A percentile compares a stretch with the other conserved stretches of the same genome.
Conservation (phyloP, 1,139 yeast species). For the Trichomonascaceae sp. region DNA sequence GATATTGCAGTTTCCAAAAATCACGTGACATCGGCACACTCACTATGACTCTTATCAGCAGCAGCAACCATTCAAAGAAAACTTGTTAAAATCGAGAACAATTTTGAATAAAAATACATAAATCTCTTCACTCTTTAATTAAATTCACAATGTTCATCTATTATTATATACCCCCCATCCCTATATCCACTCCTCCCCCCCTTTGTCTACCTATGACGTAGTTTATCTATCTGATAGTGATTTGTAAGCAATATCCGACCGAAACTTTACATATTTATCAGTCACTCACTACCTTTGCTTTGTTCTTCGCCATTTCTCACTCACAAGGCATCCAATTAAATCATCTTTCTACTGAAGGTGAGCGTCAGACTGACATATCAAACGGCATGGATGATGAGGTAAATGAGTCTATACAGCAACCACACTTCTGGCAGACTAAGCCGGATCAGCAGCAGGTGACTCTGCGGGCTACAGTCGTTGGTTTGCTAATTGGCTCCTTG, state of each 20-base stretch:
- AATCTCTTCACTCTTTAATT: too few species aligned
- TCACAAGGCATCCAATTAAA: not conserved
- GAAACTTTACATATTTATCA: not conserved
- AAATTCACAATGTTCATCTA: not conserved
- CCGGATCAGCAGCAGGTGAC: conserved; percentile 49
- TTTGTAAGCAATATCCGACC: not conserved
- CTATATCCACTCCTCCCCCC: not conserved
- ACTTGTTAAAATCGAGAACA: too few species aligned
- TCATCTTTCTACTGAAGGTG: not conserved
- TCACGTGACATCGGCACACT: too few species aligned
- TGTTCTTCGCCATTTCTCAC: not conserved
- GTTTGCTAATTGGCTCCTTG: conserved; percentile 70
- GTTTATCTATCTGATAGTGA: not conserved
- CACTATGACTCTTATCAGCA: too few species aligned
- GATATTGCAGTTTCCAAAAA: too few species aligned
- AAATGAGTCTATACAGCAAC: not conserved
- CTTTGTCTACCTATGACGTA: not conserved
- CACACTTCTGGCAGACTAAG: conserved; percentile 12
- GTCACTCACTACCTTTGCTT: not conserved
- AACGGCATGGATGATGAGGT: not conserved
- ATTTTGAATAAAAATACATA: too few species aligned
- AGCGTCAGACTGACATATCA: not conserved
- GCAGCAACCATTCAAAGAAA: too few species aligned
- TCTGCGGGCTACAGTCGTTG: conserved; percentile 62
- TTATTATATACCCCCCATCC: not conserved